Evolutionary conservation across 352 stramenopile genomes (phyloP).

Genomic region (Phytophthora melonis): DNA sequence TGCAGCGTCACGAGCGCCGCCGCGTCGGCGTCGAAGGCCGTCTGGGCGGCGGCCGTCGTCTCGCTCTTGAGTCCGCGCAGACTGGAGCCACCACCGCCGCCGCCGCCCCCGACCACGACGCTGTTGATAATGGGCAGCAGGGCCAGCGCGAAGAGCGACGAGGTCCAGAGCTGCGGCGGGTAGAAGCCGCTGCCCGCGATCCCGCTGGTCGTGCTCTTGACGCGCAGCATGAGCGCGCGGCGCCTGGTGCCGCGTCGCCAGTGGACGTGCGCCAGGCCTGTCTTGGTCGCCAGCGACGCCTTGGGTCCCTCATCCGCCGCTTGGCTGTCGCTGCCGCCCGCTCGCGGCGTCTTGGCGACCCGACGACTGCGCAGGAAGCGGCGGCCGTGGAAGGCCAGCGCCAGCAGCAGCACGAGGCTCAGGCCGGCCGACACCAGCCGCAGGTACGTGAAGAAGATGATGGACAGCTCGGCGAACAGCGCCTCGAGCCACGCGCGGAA

Average conservation of each 20-base stretch:
- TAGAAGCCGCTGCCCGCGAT: conserved; percentile 55
- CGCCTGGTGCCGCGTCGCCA: conserved; percentile 34
- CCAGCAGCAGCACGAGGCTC: conserved; percentile 41
- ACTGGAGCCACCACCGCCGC: conserved; percentile 1
- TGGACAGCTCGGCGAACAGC: conserved; percentile 68
- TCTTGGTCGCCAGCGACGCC: not conserved
- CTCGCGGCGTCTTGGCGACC: not conserved
- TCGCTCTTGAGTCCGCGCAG: conserved; percentile 36
- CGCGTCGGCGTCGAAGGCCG: conserved; percentile 45
- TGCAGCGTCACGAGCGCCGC: conserved; percentile 50
- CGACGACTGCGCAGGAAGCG: conserved; percentile 34
- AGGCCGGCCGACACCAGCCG: conserved; percentile 38
- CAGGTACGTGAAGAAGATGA: conserved; percentile 75
- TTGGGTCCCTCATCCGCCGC: not conserved
- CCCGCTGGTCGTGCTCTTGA: conserved; percentile 51
- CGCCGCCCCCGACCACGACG: conserved; percentile 43
- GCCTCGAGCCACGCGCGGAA: conserved; percentile 65
- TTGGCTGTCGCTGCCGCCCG: not conserved
- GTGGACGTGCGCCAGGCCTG: conserved; percentile 33
- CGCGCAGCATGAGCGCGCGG: conserved; percentile 40
- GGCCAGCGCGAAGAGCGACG: conserved; percentile 46
- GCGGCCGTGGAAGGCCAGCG: conserved; percentile 37
- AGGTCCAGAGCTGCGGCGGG: conserved; percentile 49
- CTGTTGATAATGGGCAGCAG: conserved; percentile 61
- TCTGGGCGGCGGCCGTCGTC: conserved; percentile 27